Evolutionary conservation across 1,284 basidiomycete genomes (phyloP).

Genomic region (Thelephora terrestris): DNA sequence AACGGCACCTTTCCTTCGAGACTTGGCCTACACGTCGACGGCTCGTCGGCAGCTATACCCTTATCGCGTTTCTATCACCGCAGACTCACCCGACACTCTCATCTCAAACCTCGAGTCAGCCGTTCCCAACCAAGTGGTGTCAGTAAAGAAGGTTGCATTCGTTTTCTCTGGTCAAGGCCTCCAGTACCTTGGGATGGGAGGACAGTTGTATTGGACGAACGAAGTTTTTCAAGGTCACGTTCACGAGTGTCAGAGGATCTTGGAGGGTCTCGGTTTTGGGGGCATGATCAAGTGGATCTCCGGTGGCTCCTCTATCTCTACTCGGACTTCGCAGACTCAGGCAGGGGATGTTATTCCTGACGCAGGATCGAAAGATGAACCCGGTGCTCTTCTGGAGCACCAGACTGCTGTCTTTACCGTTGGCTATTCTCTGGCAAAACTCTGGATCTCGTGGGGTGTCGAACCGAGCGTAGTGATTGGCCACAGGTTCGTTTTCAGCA

Average conservation of each 20-base stretch:
- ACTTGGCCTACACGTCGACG: constrained; percentile 56
- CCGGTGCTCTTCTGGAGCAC: constrained; percentile 26
- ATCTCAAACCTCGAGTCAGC: constrained; percentile 32
- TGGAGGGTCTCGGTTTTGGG: constrained; percentile 38
- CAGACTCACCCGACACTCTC: constrained; percentile 32
- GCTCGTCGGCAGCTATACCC: constrained; percentile 48
- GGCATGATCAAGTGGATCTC: constrained; percentile 39
- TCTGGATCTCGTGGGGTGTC: constrained; percentile 63
- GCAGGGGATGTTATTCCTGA: constrained; percentile 11
- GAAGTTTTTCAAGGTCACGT: constrained; percentile 37
- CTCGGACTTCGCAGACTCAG: constrained; percentile 6
- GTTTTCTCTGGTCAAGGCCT: constrained; percentile 66
- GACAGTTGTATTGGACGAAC: constrained; percentile 37
- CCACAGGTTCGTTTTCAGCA: constrained; percentile 41
- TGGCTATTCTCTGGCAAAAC: constrained; percentile 44
- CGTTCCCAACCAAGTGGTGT: constrained; percentile 18
- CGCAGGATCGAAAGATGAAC: constrained; percentile 20
- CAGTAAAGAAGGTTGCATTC: constrained; percentile 33
- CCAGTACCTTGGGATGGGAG: constrained; percentile 58
- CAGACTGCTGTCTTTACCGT: constrained; percentile 51
- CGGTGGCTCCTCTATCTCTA: neutral
- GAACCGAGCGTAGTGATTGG: constrained; percentile 46
- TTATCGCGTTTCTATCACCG: constrained; percentile 40
- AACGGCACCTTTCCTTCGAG: constrained; percentile 24
- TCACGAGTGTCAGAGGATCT: constrained; percentile 44